Conservation (phyloP, 1,284 basidiomycete species). For the Bondarzewia mesenterica region DNA sequence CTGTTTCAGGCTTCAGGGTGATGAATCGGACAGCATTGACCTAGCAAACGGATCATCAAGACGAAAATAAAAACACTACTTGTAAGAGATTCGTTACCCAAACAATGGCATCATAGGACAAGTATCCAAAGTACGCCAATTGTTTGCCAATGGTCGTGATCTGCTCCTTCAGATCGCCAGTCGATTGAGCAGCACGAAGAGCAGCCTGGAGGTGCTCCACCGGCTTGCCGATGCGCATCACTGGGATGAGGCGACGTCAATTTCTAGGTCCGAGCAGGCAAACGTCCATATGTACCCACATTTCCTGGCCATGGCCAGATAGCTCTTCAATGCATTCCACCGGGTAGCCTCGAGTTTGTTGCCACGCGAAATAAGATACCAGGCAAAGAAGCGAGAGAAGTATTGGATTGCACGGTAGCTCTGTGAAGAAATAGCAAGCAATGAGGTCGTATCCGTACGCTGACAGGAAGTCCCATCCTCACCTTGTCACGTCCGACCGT, state of each 20-base stretch:
- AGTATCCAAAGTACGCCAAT: constrained; percentile 86
- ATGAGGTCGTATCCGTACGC: background rate
- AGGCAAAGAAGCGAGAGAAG: constrained; percentile 85
- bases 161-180: constrained; percentile 64
- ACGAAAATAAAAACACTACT: too few species aligned
- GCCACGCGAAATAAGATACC: constrained; percentile 63
- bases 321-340: constrained; percentile 76
- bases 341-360: constrained; percentile 58
- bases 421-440: constrained; percentile 29
- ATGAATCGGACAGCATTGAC: constrained; percentile 68
- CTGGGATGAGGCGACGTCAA: constrained; percentile 30
- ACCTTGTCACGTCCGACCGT: constrained; percentile 90
- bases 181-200: constrained; percentile 62
- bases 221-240: constrained; percentile 90
- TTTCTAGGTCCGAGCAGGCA: constrained; percentile 4
- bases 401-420: constrained; percentile 90
- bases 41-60: too few species aligned
- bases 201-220: constrained; percentile 93
- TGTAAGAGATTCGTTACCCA: constrained; percentile 65
- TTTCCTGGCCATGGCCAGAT: constrained; percentile 74
- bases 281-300: constrained; percentile 36
- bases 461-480: constrained; percentile 9
- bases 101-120: constrained; percentile 72
- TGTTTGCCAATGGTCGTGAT: constrained; percentile 81
- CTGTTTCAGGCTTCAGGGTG: constrained; percentile 54